Percentiles rank a stretch among this genome's conserved stretches.
These are phyloP conservation scores for Coelomomyces lativittatus DNA, from an alignment of 371 early-diverging fungal species.

Conservation along the genomic window DNA sequence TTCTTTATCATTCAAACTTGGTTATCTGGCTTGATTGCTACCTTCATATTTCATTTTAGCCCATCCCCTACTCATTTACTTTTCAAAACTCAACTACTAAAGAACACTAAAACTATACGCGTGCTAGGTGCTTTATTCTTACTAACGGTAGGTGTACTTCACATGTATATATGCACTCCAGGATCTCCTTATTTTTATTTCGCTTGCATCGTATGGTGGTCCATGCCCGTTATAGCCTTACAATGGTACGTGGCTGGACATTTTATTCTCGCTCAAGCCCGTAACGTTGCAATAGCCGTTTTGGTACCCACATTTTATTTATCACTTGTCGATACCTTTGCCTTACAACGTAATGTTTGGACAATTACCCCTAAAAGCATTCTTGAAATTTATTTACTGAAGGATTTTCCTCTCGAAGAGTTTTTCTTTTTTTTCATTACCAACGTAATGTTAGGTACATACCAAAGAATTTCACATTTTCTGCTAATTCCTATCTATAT, in stretches of 20 bases:
- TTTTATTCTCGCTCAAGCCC: slow-evolving; percentile 21
- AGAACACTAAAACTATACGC: not conserved
- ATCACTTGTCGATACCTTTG: slow-evolving; percentile 28
- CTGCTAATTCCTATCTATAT: not conserved
- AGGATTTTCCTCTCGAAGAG: slow-evolving; percentile 41
- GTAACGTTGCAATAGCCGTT: slow-evolving; percentile 9
- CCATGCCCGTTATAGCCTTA: slow-evolving; percentile 27
- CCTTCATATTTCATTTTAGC: slow-evolving; percentile 11
- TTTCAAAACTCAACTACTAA: not conserved
- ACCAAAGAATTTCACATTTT: not conserved
- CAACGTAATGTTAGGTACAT: slow-evolving; percentile 13
- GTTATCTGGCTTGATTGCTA: slow-evolving; percentile 19
- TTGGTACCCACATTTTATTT: slow-evolving; percentile 22
- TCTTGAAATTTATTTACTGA: slow-evolving; percentile 19
- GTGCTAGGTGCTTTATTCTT: not conserved
- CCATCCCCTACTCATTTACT: not conserved
- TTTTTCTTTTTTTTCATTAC: slow-evolving; percentile 34
- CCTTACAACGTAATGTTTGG: slow-evolving; percentile 39
- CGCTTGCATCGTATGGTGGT: slow-evolving; percentile 29
- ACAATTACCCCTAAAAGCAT: slow-evolving; percentile 19
- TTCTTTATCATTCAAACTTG: slow-evolving; percentile 46
- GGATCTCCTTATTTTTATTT: slow-evolving; percentile 28
- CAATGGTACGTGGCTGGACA: slow-evolving; percentile 34
- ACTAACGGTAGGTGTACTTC: not conserved
- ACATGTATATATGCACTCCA: not conserved